These are phyloP conservation scores for Capniomyces stellatus DNA, from an alignment of 371 early-diverging fungal species.

Conservation along the genomic window DNA sequence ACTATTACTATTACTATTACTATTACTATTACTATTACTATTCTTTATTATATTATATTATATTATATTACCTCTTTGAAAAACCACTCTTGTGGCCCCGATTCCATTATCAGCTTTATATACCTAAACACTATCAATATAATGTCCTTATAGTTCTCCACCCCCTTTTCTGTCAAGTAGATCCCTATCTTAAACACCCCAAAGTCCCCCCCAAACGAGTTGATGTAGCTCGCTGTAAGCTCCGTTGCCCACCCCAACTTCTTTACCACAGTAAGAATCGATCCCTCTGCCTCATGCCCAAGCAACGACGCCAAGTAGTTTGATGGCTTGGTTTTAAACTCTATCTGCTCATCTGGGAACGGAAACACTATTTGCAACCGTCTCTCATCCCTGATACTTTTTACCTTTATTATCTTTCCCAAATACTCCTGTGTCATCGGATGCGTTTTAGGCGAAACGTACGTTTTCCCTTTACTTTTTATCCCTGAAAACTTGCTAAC, in stretches of 20 bases:
- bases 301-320: slow-evolving; percentile 55
- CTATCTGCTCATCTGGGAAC: slow-evolving; percentile 43
- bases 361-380: slow-evolving; percentile 64
- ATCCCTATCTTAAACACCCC: slow-evolving; percentile 53
- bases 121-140: slow-evolving; percentile 69
- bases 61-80: slow-evolving; percentile 40
- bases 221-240: slow-evolving; percentile 36
- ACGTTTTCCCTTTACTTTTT: slow-evolving; percentile 46
- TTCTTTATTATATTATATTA: not conserved
- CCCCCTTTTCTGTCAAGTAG: slow-evolving; percentile 68
- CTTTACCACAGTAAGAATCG: slow-evolving; percentile 67
- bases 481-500: slow-evolving; percentile 59
- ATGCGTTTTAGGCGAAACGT: slow-evolving; percentile 45
- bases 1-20: not conserved
- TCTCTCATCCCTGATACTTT: slow-evolving; percentile 68
- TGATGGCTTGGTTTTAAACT: slow-evolving; percentile 30
- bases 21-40: not conserved
- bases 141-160: slow-evolving; percentile 55
- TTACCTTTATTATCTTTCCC: slow-evolving; percentile 50
- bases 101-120: slow-evolving; percentile 48
- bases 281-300: slow-evolving; percentile 74
- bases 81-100: slow-evolving; percentile 53
- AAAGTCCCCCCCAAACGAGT: slow-evolving; percentile 13
- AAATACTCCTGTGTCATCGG: slow-evolving; percentile 59
- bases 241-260: slow-evolving; percentile 75